Base-by-base conservation (phyloP, 2,329 filamentous ascomycete genomes). In the Calonectria crousiana region DNA sequence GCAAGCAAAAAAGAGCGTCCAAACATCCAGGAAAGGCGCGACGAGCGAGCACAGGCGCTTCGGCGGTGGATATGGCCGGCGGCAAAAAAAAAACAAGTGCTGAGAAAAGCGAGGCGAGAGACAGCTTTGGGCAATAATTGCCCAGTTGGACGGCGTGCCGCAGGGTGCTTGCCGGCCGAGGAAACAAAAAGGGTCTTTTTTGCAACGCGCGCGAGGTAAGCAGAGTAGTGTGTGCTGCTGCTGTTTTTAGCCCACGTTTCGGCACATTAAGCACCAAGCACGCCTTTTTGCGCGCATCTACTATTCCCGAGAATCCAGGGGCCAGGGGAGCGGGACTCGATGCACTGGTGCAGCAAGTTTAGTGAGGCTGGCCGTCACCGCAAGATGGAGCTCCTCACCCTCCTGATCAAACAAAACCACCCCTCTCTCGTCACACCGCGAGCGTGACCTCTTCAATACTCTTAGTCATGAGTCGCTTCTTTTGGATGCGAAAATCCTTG, bases 11-110 rank as follows among this genome's bases (percentile, higher is more conserved):
- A 32, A 53, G 60, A 32, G 23, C 11, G 69, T 30, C 30, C 18
- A 47, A 26, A 38, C 67, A 64, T 65, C 41, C 28, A 65, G 28
- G 56, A 67, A 70, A 34, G 56, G 58, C 36, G 36, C 23, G 23
- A 56, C 34, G 26, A 36, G 52, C 18, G 52, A 58, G 36, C 16
- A 32, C 28, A 23, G 26, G 44, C 30, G 26, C 28, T 18, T 28
- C n/a, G 49, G 28, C 34, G 65, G 34, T 44, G 62, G 70, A 53
- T 36, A 51, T 28, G 64, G 65, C 70, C 70, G 65, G 34, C 64
- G 53, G 38, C 44, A 11, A 32, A n/a, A n/a, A n/a, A n/a, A n/a
- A n/a, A n/a, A n/a, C n/a, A n/a, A n/a, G n/a, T n/a, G n/a, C n/a
- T n/a, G n/a, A n/a, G 36, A 36, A 26, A 30, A 44, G 49, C 20